Evolutionary conservation across 768 basidiomycete genomes (phyloP).

Genomic region (Hygrocybe coccinea): DNA sequence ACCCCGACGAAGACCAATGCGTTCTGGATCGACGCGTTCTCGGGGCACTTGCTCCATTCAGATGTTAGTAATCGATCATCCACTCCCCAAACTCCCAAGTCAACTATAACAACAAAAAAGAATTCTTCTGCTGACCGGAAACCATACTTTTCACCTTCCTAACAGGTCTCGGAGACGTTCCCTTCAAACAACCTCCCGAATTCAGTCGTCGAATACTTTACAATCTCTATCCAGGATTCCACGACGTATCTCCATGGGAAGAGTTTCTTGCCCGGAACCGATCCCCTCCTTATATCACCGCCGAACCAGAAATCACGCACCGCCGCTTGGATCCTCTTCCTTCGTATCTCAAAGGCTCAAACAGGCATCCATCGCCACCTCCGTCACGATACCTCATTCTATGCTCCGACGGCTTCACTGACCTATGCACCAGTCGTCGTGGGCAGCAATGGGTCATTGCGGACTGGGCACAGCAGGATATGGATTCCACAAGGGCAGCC

Average conservation of each 20-base stretch:
- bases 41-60: constrained; percentile 71
- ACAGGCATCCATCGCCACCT: constrained; percentile 11
- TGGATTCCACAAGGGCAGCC: constrained; percentile 25
- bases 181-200: constrained; percentile 68
- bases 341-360: not conserved
- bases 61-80: too few species aligned
- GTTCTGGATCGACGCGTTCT: constrained; percentile 63
- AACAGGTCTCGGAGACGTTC: constrained; percentile 63
- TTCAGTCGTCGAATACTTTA: constrained; percentile 64
- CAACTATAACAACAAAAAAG: too few species aligned
- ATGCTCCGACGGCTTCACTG: constrained; percentile 64
- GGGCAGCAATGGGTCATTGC: constrained; percentile 44
- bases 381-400: constrained; percentile 53
- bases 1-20: constrained; percentile 68
- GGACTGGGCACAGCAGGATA: constrained; percentile 45
- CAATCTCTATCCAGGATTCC: constrained; percentile 58
- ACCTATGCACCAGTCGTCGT: constrained; percentile 48
- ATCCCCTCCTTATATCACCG: constrained; percentile 63
- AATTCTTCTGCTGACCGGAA: not conserved
- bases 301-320: constrained; percentile 60
- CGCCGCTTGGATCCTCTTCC: constrained; percentile 36
- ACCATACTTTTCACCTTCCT: not conserved
- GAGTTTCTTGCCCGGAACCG: constrained; percentile 57
- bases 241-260: constrained; percentile 60
- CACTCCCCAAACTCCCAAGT: too few species aligned